Percentiles rank a stretch among this genome's conserved stretches.
Conservation (phyloP, 2,329 filamentous ascomycete species). For the Cytospora schulzeri region DNA sequence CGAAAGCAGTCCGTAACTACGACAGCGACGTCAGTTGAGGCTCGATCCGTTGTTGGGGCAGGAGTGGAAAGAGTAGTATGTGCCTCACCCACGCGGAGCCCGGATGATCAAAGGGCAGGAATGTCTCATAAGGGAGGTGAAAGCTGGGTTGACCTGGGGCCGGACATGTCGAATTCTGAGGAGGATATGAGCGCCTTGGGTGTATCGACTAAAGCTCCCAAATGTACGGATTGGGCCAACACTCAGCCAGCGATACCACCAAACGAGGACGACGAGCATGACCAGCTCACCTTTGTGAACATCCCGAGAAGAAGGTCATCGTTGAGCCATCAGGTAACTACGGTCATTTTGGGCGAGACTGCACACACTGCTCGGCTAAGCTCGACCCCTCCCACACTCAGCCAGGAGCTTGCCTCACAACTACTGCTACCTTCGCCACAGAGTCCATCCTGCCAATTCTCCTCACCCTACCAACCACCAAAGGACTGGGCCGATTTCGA, state of each 20-base stretch:
- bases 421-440: background rate
- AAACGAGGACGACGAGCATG: background rate
- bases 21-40: constrained; percentile 41
- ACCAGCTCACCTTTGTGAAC: constrained; percentile 6
- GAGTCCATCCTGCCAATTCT: background rate
- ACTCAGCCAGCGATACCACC: background rate
- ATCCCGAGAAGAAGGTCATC: constrained; percentile 28
- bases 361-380: background rate
- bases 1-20: constrained; percentile 42
- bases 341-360: constrained; percentile 6
- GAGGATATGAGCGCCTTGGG: background rate
- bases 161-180: constrained; percentile 21
- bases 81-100: constrained; percentile 34
- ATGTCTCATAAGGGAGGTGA: constrained; percentile 11
- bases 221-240: constrained; percentile 4
- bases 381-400: constrained; percentile 2
- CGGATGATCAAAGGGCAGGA: constrained; percentile 27
- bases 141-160: constrained; percentile 35
- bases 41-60: constrained; percentile 25
- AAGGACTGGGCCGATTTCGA: constrained; percentile 9
- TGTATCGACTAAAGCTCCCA: constrained; percentile 1
- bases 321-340: constrained; percentile 26
- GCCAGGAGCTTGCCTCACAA: constrained; percentile 5
- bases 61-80: constrained; percentile 28
- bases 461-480: background rate